Conservation (phyloP, 202 grass and related monocot genomes). For the Carex arenaria region DNA sequence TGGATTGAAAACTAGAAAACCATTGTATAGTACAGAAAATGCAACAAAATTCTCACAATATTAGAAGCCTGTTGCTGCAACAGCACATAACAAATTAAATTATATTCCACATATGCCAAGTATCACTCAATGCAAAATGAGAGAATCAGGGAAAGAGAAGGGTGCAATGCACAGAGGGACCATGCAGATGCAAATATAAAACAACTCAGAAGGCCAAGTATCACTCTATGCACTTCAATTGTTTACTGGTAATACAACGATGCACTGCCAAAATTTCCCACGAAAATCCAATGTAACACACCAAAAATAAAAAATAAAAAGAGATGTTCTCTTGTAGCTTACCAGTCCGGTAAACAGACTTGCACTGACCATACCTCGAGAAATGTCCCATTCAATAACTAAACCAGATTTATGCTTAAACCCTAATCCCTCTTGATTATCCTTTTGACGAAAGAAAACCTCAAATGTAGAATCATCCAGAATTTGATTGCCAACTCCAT, state of each 20-base stretch:
- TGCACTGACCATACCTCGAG: neutral
- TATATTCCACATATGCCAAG: too few species aligned
- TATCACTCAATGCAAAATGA: too few species aligned
- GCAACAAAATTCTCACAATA: too few species aligned
- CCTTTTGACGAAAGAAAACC: neutral
- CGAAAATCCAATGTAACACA: neutral
- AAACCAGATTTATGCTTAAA: neutral
- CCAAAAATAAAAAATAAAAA: neutral
- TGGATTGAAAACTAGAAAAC: too few species aligned
- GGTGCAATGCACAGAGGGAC: neutral
- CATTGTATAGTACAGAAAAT: too few species aligned
- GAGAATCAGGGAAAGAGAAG: neutral
- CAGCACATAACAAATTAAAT: too few species aligned
- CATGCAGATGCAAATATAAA: neutral
- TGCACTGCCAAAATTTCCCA: constrained; percentile 11
- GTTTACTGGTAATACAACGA: constrained; percentile 9
- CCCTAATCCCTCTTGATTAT: neutral
- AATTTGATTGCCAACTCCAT: neutral
- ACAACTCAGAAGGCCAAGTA: neutral
- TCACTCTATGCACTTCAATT: constrained; percentile 7
- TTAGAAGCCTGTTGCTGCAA: too few species aligned
- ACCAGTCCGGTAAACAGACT: neutral
- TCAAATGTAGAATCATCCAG: constrained; percentile 10
- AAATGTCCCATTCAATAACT: neutral
- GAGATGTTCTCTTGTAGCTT: neutral